These are phyloP conservation scores for Triticum urartu DNA, from an alignment of 176 grass and related monocot genomes.

Conservation along the genomic window DNA sequence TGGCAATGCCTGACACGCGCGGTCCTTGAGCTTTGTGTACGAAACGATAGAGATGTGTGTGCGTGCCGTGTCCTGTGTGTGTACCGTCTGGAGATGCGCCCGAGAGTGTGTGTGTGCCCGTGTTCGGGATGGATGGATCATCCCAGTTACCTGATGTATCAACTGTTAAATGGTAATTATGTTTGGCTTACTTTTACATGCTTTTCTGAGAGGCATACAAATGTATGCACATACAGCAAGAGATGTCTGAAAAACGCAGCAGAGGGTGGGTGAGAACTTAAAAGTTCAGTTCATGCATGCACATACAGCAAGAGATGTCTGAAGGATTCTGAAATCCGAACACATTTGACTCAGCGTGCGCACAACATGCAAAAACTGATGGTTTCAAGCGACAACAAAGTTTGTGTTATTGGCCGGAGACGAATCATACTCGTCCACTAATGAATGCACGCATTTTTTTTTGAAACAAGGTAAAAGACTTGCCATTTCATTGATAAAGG, in stretches of 20 bases:
- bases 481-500: too few species aligned
- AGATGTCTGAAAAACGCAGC: not conserved
- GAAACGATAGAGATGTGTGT: slow-evolving; percentile 23
- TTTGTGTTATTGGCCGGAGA: too few species aligned
- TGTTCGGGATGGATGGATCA: slow-evolving; percentile 15
- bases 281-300: not conserved
- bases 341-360: not conserved
- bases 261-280: not conserved
- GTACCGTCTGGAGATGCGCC: not conserved
- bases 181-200: not conserved
- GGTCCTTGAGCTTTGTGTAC: slow-evolving; percentile 22
- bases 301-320: not conserved
- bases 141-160: slow-evolving; percentile 35
- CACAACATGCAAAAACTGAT: not conserved
- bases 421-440: too few species aligned
- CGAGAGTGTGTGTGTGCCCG: not conserved
- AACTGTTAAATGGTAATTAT: slow-evolving; percentile 28
- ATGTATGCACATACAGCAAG: too few species aligned
- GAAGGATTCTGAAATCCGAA: not conserved
- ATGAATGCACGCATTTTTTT: too few species aligned
- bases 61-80: not conserved
- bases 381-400: too few species aligned
- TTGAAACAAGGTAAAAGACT: too few species aligned
- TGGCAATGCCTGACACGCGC: not conserved
- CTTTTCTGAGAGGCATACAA: not conserved